Conservation (phyloP, 345 rosid species). For the Gossypium longicalyx region DNA sequence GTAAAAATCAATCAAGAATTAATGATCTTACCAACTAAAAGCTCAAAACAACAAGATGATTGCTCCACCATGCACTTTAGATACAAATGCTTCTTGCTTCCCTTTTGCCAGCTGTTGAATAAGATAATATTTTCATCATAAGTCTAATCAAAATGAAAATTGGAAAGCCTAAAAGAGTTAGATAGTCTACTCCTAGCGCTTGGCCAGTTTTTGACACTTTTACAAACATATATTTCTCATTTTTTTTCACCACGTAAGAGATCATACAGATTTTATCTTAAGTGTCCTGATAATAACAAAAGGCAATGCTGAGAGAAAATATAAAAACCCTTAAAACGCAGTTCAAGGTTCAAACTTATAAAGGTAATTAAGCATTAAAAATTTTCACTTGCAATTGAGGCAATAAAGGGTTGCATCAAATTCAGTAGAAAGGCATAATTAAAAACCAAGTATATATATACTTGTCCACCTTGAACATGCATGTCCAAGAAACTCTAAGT, state of each 20-base stretch:
- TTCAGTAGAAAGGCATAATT: not conserved
- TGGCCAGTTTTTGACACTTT: not conserved
- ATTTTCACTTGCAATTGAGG: not conserved
- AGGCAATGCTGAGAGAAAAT: not conserved
- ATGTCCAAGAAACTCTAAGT: not conserved
- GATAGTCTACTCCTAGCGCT: not conserved
- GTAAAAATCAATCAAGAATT: not conserved
- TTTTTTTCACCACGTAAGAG: not conserved
- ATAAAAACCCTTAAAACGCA: not conserved
- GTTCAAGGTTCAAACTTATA: not conserved
- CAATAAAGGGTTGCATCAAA: not conserved
- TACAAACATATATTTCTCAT: not conserved
- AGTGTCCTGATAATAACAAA: not conserved
- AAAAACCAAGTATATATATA: not conserved
- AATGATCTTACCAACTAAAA: slow-evolving; percentile 7
- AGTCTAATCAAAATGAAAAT: slow-evolving; percentile 3
- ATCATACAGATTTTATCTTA: not conserved
- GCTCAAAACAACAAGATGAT: slow-evolving; percentile 3
- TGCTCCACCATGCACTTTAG: not conserved
- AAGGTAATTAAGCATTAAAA: not conserved
- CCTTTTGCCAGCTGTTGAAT: slow-evolving; percentile 1
- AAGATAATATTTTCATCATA: slow-evolving; percentile 2
- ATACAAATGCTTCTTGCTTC: not conserved
- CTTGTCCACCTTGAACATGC: slow-evolving; percentile 1
- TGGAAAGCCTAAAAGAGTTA: not conserved